Base-by-base conservation (phyloP, 2,329 filamentous ascomycete species). In the Fusarium stilboides region DNA sequence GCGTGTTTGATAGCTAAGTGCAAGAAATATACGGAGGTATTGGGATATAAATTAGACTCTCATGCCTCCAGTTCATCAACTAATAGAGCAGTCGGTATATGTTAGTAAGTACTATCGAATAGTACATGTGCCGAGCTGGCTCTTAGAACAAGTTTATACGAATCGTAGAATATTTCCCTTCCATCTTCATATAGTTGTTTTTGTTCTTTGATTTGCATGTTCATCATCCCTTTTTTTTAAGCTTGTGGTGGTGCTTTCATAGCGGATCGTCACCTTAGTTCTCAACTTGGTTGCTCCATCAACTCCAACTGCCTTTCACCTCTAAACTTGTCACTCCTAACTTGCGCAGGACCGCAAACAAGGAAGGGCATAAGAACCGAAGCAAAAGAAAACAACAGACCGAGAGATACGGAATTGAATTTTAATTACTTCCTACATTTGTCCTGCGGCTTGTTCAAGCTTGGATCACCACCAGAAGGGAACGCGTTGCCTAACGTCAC, bases 401-500 rank as follows among this genome's bases (percentile, higher is more conserved):
- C 19, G 20, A 50, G 24, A 19, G 19, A 31, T 34, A 17, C 19
- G 28, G 24, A 13, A 6, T 2, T 56, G 14, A 19, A 8, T 20
- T 12, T 20, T 10, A 39, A 13, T 12, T 19, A 19, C 12, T 36
- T 44, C 26, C 28, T 20, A 31, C 28, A 5, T 31, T 31, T 31
- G 4, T 31, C 10, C 10, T 31, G 28, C 28, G 28, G 10, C 4
- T 31, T 12, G 10, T 13, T 31, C 33, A 51, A 72, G 63, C 71
- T 71, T 63, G 56, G 71, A 75, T 75, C 62, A 46, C 64, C 44
- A 28, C 17, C 36, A 34, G 24, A 31, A 59, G 59, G 51, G 40
- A 65, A 74, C 74, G 74, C 76, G 76, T 69, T 67, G 70, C 63
- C 19, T 33, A 37, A 7, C 6, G 46, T 81, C 79, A 81, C 80